Evolutionary conservation across 192 early-diverging fungal species (phyloP).

Genomic region (Piromyces finnis): DNA sequence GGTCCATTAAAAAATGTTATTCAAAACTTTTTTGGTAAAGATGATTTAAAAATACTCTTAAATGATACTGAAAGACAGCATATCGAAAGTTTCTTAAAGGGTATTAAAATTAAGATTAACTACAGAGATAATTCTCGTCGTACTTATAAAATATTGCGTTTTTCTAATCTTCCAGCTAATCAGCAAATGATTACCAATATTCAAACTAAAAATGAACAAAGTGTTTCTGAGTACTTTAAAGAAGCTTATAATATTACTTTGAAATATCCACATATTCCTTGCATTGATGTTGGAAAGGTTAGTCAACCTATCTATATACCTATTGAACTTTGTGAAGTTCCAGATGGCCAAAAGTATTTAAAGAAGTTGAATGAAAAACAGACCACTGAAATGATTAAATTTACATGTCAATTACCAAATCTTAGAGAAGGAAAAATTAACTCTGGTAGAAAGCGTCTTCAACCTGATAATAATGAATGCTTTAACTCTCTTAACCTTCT

Average conservation of each 20-base stretch:
- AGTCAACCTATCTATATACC: conserved; percentile 40
- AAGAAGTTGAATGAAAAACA: conserved; percentile 68
- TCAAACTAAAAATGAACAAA: background rate
- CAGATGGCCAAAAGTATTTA: conserved; percentile 64
- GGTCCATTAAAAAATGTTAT: conserved; percentile 2
- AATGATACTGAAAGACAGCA: background rate
- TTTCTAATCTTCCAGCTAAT: background rate
- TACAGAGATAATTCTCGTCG: background rate
- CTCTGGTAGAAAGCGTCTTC: conserved; percentile 46
- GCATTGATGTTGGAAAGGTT: conserved; percentile 38
- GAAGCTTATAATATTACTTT: conserved; percentile 51
- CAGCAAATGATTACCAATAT: background rate
- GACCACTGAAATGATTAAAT: conserved; percentile 90
- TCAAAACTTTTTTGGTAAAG: background rate
- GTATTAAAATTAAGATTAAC: background rate
- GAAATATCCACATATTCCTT: conserved; percentile 61
- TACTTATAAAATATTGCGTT: background rate
- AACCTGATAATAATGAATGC: conserved; percentile 48
- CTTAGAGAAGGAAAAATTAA: conserved; percentile 71
- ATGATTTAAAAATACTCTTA: background rate
- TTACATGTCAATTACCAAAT: conserved; percentile 67
- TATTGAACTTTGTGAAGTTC: conserved; percentile 76
- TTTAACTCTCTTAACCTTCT: conserved; percentile 57
- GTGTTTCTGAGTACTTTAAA: conserved; percentile 61
- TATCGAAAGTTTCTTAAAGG: background rate